phyloP scores from a whole-genome alignment of 768 basidiomycete species.

The Tulasnella sp. region DNA sequence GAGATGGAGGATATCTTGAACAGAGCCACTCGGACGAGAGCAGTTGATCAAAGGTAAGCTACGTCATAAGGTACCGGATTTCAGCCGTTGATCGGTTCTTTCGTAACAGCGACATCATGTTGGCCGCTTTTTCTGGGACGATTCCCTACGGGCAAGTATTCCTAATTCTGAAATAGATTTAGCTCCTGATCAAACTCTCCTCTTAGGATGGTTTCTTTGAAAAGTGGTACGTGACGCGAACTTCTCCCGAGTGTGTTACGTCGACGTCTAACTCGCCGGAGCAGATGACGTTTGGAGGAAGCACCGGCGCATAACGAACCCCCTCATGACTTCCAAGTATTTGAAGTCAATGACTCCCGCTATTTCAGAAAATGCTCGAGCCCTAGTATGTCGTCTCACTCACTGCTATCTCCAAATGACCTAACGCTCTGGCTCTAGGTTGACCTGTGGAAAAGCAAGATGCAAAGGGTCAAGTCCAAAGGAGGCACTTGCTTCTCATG shows the following conservation, averaged over 20 bases:
- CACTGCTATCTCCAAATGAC: not conserved
- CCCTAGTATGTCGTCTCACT: not conserved
- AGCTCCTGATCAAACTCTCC: not conserved
- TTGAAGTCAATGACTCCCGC: conserved; percentile 1
- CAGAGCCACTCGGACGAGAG: not conserved
- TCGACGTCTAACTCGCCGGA: not conserved
- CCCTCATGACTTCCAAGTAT: not conserved
- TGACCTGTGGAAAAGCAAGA: conserved; percentile 17
- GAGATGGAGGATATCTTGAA: conserved; percentile 25
- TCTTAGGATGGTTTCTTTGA: not conserved
- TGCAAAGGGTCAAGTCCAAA: not conserved
- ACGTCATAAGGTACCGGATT: not conserved
- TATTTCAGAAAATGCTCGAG: not conserved
- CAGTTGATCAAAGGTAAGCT: not conserved
- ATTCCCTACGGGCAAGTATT: not conserved
- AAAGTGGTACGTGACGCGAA: not conserved
- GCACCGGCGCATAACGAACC: not conserved
- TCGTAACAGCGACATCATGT: not conserved
- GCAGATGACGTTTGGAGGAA: conserved; percentile 10
- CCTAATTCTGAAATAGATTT: not conserved
- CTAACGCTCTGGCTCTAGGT: not conserved
- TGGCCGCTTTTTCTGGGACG: not conserved
- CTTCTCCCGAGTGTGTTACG: not conserved
- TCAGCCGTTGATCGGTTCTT: not conserved
- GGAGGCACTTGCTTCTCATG: not conserved